These are phyloP conservation scores for Casuarina equisetifolia DNA, from an alignment of 306 rosid species.

Conservation along the genomic window DNA sequence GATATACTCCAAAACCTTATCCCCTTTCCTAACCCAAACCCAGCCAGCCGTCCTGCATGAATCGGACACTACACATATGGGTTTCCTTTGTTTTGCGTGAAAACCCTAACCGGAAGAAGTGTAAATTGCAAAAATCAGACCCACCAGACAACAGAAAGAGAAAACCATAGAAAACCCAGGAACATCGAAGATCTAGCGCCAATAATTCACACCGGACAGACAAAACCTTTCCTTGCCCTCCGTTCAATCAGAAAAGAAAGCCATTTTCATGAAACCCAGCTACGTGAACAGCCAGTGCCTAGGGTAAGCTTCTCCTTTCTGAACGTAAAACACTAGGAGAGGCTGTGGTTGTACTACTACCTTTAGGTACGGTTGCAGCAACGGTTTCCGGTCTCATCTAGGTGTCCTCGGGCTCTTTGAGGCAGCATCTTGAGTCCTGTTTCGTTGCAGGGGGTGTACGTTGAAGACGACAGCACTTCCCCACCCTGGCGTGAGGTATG, in stretches of 20 bases:
- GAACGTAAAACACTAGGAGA: background rate
- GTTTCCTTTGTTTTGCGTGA: slow-evolving; percentile 42
- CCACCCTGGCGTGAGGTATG: slow-evolving; percentile 23
- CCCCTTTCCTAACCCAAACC: slow-evolving; percentile 16
- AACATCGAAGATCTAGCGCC: background rate
- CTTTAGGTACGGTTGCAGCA: slow-evolving; percentile 21
- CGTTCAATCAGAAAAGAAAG: background rate
- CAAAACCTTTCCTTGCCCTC: background rate
- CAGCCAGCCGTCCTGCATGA: slow-evolving; percentile 22
- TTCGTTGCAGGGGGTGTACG: slow-evolving; percentile 13
- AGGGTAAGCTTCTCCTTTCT: background rate
- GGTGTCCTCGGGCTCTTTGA: background rate
- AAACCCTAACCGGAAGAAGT: slow-evolving; percentile 48
- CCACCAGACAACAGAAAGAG: slow-evolving; percentile 27
- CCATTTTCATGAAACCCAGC: slow-evolving; percentile 16
- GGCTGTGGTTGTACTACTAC: background rate
- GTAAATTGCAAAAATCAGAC: slow-evolving; percentile 40
- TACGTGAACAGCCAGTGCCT: background rate
- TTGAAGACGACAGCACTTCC: slow-evolving; percentile 19
- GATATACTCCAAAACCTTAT: slow-evolving; percentile 39
- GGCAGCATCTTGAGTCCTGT: background rate
- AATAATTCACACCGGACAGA: background rate
- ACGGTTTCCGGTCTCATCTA: background rate
- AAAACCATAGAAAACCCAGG: background rate
- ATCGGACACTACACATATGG: slow-evolving; percentile 26